phyloP scores from a whole-genome alignment of 2,329 filamentous ascomycete genomes.

The Mollisiaceae sp. region DNA sequence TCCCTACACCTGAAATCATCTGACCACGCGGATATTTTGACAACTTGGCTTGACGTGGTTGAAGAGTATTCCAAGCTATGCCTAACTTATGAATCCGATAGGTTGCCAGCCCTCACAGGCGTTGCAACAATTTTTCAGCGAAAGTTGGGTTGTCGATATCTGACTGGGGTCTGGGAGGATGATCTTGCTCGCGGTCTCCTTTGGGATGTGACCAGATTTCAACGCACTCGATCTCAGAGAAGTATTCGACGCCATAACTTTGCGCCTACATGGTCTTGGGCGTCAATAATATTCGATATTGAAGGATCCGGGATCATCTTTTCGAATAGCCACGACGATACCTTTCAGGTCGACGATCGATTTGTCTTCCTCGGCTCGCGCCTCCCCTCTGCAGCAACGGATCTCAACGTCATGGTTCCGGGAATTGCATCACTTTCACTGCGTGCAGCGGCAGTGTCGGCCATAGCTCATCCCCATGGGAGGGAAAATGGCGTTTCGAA shows the following conservation, averaged over 20 bases:
- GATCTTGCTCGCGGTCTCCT: conserved; percentile 3
- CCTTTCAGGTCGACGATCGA: background rate
- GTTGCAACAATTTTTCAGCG: conserved; percentile 10
- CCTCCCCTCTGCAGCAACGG: too few relatives aligned
- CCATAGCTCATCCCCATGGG: too few relatives aligned
- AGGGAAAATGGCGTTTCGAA: too few relatives aligned
- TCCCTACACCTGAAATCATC: background rate
- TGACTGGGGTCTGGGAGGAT: conserved; percentile 13
- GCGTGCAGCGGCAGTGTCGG: too few relatives aligned
- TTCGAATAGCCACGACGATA: background rate
- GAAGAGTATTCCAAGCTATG: conserved; percentile 15
- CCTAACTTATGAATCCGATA: conserved; percentile 16
- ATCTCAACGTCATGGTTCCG: too few relatives aligned
- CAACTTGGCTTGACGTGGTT: conserved; percentile 8
- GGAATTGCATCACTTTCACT: too few relatives aligned
- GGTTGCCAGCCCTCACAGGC: conserved; percentile 16
- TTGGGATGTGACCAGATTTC: background rate
- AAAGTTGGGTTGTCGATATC: background rate
- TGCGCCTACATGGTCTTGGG: background rate
- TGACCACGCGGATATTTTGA: background rate
- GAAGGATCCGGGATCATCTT: background rate
- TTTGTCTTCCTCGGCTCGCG: too few relatives aligned
- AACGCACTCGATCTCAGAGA: background rate
- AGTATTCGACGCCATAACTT: background rate
- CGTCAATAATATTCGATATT: background rate